Percentiles rank a stretch among this genome's conserved stretches.
Conservation (phyloP, 73 alveolate genomes). For the Halteria grandinella region DNA sequence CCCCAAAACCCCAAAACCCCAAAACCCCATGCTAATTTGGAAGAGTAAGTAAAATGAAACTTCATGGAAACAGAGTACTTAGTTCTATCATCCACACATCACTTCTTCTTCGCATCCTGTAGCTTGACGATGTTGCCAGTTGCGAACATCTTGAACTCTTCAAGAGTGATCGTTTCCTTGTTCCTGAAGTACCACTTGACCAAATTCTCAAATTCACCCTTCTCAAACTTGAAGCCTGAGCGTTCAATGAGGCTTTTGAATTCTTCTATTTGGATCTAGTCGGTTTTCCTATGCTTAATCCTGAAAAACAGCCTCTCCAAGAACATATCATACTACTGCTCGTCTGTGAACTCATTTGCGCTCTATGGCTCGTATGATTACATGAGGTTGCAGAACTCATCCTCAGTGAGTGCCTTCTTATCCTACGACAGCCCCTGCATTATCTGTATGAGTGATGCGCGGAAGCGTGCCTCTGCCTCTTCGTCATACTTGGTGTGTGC, state of each 20-base stretch:
- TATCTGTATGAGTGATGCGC: slow-evolving; percentile 43
- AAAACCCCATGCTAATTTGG: too few species aligned
- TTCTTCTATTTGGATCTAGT: slow-evolving; percentile 56
- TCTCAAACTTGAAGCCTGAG: slow-evolving; percentile 70
- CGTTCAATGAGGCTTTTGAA: slow-evolving; percentile 69
- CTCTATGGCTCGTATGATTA: slow-evolving; percentile 56
- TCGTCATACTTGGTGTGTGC: slow-evolving; percentile 62
- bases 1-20: too few species aligned
- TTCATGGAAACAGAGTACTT: not conserved
- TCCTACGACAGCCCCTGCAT: slow-evolving; percentile 60
- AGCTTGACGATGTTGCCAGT: slow-evolving; percentile 67
- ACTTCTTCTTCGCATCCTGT: slow-evolving; percentile 42
- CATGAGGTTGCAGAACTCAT: slow-evolving; percentile 60
- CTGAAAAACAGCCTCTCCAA: slow-evolving; percentile 67
- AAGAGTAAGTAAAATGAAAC: not conserved
- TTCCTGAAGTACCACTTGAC: slow-evolving; percentile 71
- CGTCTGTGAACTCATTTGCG: slow-evolving; percentile 68
- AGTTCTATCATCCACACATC: slow-evolving; percentile 7
- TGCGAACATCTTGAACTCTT: slow-evolving; percentile 67
- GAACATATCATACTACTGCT: slow-evolving; percentile 71
- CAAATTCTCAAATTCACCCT: slow-evolving; percentile 67
- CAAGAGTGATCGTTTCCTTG: slow-evolving; percentile 67
- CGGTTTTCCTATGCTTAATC: slow-evolving; percentile 63
- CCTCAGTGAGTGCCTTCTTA: slow-evolving; percentile 58
- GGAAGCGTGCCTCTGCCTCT: slow-evolving; percentile 67